These are phyloP conservation scores for Hypoxylon rubiginosum DNA, from an alignment of 2,329 filamentous ascomycete species.

Conservation along the genomic window DNA sequence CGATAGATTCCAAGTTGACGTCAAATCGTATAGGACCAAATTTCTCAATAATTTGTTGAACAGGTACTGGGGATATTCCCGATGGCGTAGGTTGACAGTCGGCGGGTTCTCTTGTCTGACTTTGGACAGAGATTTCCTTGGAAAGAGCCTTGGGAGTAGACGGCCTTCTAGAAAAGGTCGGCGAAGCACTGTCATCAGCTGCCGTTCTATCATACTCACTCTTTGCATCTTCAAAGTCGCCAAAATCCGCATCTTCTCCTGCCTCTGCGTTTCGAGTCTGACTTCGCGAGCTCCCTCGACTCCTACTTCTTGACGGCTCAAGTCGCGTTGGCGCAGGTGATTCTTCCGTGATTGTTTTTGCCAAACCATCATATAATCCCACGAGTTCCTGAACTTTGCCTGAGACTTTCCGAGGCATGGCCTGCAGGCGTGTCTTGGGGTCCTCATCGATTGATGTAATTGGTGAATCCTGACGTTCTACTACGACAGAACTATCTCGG, in stretches of 20 bases:
- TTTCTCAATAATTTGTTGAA: constrained; percentile 47
- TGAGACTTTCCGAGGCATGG: constrained; percentile 52
- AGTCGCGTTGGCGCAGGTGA: constrained; percentile 33
- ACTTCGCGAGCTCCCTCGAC: constrained; percentile 27
- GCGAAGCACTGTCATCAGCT: constrained; percentile 12
- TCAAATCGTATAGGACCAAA: constrained; percentile 49
- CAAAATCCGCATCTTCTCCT: constrained; percentile 37
- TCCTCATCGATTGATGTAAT: constrained; percentile 63
- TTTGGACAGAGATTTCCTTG: constrained; percentile 8
- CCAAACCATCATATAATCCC: constrained; percentile 63
- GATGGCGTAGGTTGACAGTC: background rate
- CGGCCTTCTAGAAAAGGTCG: constrained; percentile 22
- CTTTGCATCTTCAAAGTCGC: constrained; percentile 51
- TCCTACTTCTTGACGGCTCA: constrained; percentile 14
- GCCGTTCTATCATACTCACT: constrained; percentile 13
- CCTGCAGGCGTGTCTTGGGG: constrained; percentile 44
- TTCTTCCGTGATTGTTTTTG: constrained; percentile 50
- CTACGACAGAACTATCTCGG: constrained; percentile 47
- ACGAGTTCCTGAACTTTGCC: constrained; percentile 65
- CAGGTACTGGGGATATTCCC: constrained; percentile 15
- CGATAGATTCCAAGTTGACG: constrained; percentile 40
- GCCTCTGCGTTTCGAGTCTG: constrained; percentile 11
- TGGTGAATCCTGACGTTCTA: constrained; percentile 57
- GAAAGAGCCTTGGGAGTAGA: constrained; percentile 41
- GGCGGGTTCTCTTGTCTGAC: constrained; percentile 1